Evolutionary conservation across 306 rosid genomes (phyloP), one percentile per base, ranked within the genome.

Genomic region (Myrica gale): DNA sequence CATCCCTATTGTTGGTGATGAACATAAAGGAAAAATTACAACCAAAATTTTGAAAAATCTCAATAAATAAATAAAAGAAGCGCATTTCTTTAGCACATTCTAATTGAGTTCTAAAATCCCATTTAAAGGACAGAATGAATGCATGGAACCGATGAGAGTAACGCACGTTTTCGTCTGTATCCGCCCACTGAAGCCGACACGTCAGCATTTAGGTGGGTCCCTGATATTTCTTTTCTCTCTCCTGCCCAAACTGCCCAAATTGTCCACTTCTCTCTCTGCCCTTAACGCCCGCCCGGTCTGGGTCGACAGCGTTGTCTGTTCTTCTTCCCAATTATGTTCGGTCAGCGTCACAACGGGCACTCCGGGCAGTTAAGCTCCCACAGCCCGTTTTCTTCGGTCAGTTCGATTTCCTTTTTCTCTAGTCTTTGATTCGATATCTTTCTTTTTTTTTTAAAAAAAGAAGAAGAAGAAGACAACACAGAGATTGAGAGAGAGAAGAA

Each of bases 361-460:
- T 44, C 3, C 69, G 82, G 87, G 89, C 82, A 81, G 79, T 87
- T 60, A 47, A 58, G 51, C 13, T 55, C 75, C 4, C 39, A 75
- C 74, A 69, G 72, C 86, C 89, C 87, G 78, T 81, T 41, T 74
- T 84, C 67, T 57, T 47, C 83, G 85, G 88, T 85, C 80, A 88
- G 86, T 74, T 69, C 46, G 74, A 75, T 48, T 74, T n/a, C 67
- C 74, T 20, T 69, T 78, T 77, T 57, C 52, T 26, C 52, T 26
- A 44, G 76, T 73, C 72, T 73, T 72, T 16, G 68, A 72, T 77
- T 81, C 78, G 13, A 65, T 69, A 23, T 51, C 42, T n/a, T n/a
- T n/a, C n/a, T n/a, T n/a, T n/a, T n/a, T n/a, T n/a, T 71, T 39
- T 61, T 50, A 77, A 60, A 48, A 48, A 52, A 23, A 19, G 8